Conservation (phyloP, 352 stramenopile genomes). For the Phytophthora palmivora region DNA sequence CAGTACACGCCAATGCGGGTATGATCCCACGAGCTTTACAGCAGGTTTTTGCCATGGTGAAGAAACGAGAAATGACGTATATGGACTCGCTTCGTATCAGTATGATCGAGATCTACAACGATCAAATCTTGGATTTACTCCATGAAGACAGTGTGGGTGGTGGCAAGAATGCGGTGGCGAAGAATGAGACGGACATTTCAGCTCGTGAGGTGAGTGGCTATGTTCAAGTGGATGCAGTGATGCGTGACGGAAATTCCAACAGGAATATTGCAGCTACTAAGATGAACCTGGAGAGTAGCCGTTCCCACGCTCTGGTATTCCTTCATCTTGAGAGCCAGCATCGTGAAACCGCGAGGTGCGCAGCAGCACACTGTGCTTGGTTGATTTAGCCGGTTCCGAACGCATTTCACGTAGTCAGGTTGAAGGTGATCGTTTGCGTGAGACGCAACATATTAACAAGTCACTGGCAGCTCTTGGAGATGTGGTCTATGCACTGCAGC, state of each 20-base stretch:
- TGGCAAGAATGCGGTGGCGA: constrained; percentile 62
- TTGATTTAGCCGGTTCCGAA: constrained; percentile 98
- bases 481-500: constrained; percentile 95
- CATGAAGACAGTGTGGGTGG: constrained; percentile 42
- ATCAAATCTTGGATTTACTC: constrained; percentile 93
- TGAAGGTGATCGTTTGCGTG: constrained; percentile 90
- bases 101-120: constrained; percentile 98
- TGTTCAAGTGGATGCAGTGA: constrained; percentile 70
- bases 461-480: constrained; percentile 96
- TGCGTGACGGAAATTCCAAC: constrained; percentile 82
- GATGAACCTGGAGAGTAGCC: constrained; percentile 90
- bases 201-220: constrained; percentile 63
- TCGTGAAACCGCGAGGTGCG: constrained; percentile 73
- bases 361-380: constrained; percentile 94
- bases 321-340: constrained; percentile 80
- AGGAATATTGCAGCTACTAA: constrained; percentile 83
- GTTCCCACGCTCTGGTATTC: constrained; percentile 86
- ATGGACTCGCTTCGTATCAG: constrained; percentile 82
- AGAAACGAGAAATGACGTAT: constrained; percentile 74
- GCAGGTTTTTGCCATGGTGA: constrained; percentile 93
- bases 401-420: constrained; percentile 89
- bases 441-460: constrained; percentile 99
- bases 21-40: constrained; percentile 97
- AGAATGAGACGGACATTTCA: constrained; percentile 79
- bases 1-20: constrained; percentile 73